phyloP scores from a whole-genome alignment of 202 grass and related monocot genomes.

The Panicum hallii region DNA sequence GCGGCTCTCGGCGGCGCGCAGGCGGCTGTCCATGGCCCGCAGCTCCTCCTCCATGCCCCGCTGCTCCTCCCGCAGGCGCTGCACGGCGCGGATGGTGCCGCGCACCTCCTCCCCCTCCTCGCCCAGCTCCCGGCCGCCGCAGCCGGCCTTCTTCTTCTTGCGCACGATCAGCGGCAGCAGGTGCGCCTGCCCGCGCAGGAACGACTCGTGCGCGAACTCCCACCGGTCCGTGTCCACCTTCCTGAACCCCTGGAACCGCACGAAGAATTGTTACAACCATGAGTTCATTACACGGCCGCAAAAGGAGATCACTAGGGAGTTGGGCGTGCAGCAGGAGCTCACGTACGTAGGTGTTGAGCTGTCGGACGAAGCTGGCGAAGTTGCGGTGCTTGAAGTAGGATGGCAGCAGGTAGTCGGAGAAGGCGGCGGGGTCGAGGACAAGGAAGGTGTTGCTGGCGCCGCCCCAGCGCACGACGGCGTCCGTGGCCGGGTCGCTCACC shows the following conservation, averaged over 20 bases:
- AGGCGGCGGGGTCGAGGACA: constrained; percentile 64
- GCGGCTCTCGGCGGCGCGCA: constrained; percentile 63
- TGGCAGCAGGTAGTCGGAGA: constrained; percentile 70
- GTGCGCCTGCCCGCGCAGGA: constrained; percentile 71
- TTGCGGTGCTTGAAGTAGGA: constrained; percentile 86
- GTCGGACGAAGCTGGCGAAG: constrained; percentile 87
- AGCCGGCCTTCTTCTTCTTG: constrained; percentile 62
- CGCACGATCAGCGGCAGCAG: constrained; percentile 71
- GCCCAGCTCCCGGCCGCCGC: constrained; percentile 10
- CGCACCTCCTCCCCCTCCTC: constrained; percentile 48
- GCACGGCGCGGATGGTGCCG: constrained; percentile 53
- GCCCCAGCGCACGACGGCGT: constrained; percentile 69
- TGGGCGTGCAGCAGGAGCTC: no score
- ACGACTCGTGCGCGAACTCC: constrained; percentile 91
- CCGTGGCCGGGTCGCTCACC: constrained; percentile 69
- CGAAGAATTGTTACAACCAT: no score
- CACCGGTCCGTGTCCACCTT: constrained; percentile 85
- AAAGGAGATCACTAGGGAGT: no score
- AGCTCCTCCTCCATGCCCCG: constrained; percentile 64
- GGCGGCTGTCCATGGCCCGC: constrained; percentile 63
- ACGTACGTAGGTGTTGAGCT: constrained; percentile 87
- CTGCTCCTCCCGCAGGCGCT: constrained; percentile 70
- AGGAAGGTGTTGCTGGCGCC: constrained; percentile 65
- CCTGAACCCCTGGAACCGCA: constrained; percentile 65
- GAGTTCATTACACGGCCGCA: neutral